phyloP scores from a whole-genome alignment of 1,139 yeast genomes.

The Kodamaea arcana region DNA sequence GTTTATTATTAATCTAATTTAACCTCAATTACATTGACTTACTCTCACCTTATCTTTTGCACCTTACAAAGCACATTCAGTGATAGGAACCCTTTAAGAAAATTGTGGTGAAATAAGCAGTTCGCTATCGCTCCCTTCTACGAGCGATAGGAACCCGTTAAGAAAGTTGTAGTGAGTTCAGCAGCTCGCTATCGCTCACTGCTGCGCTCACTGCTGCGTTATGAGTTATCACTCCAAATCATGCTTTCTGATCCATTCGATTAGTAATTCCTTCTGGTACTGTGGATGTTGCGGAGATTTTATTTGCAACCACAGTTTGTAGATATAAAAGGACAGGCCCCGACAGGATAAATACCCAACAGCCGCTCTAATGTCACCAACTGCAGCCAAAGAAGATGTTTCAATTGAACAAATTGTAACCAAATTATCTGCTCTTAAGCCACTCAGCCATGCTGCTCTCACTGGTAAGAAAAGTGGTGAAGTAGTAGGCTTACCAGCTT shows the following conservation, averaged over 20 bases:
- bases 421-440: slow-evolving; percentile 18
- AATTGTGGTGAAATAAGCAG: too few species aligned
- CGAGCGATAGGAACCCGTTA: too few species aligned
- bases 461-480: background rate
- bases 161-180: too few species aligned
- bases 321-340: background rate
- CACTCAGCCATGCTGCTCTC: slow-evolving; percentile 13
- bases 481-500: slow-evolving; percentile 30
- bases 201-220: too few species aligned
- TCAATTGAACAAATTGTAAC: slow-evolving; percentile 12
- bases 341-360: background rate
- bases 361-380: background rate
- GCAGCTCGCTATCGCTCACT: too few species aligned
- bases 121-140: too few species aligned
- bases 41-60: too few species aligned
- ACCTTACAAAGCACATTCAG: too few species aligned
- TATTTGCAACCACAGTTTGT: slow-evolving; percentile 1
- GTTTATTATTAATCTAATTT: too few species aligned
- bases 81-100: too few species aligned
- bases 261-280: background rate
- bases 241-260: slow-evolving; percentile 1
- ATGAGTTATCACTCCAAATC: background rate
- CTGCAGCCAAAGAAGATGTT: background rate
- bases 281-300: background rate
- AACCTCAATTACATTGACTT: too few species aligned